Conservation (phyloP, 495 filamentous ascomycete species). For the Aspergillus biplanus region DNA sequence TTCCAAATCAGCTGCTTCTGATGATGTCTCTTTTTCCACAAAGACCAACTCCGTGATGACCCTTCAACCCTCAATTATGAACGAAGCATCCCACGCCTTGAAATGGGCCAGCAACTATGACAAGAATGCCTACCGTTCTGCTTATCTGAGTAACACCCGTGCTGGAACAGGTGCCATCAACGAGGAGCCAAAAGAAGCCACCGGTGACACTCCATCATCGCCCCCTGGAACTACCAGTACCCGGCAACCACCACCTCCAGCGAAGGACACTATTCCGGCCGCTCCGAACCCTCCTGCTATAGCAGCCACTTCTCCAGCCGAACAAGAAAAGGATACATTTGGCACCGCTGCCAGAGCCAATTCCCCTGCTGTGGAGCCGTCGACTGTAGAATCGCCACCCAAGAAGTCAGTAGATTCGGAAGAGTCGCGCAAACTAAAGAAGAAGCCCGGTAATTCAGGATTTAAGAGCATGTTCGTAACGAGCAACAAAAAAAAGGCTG, state of each 20-base stretch:
- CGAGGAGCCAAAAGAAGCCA: slow-evolving; percentile 26
- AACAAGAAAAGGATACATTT: slow-evolving; percentile 10
- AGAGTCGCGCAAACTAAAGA: slow-evolving; percentile 48
- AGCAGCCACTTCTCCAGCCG: slow-evolving; percentile 13
- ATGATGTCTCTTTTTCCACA: slow-evolving; percentile 56
- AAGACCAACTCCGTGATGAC: slow-evolving; percentile 94
- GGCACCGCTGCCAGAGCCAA: slow-evolving; percentile 16
- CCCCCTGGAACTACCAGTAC: slow-evolving; percentile 28
- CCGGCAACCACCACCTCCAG: slow-evolving; percentile 35
- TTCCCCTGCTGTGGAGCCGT: slow-evolving; percentile 29
- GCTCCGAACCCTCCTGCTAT: slow-evolving; percentile 11
- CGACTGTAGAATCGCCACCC: slow-evolving; percentile 29
- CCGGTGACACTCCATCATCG: slow-evolving; percentile 23
- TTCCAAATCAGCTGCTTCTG: slow-evolving; percentile 28
- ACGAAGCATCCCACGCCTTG: slow-evolving; percentile 88
- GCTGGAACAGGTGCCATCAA: slow-evolving; percentile 63
- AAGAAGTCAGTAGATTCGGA: slow-evolving; percentile 37
- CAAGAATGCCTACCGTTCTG: slow-evolving; percentile 76
- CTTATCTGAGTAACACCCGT: slow-evolving; percentile 74
- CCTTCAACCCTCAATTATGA: slow-evolving; percentile 82
- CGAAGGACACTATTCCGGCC: slow-evolving; percentile 24
- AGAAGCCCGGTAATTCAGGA: slow-evolving; percentile 49
- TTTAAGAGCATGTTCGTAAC: slow-evolving; percentile 54
- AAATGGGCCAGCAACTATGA: slow-evolving; percentile 84
- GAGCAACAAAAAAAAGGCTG: slow-evolving; percentile 44